Evolutionary conservation across 306 rosid species (phyloP).

Genomic region (Rubus parviflorus): DNA sequence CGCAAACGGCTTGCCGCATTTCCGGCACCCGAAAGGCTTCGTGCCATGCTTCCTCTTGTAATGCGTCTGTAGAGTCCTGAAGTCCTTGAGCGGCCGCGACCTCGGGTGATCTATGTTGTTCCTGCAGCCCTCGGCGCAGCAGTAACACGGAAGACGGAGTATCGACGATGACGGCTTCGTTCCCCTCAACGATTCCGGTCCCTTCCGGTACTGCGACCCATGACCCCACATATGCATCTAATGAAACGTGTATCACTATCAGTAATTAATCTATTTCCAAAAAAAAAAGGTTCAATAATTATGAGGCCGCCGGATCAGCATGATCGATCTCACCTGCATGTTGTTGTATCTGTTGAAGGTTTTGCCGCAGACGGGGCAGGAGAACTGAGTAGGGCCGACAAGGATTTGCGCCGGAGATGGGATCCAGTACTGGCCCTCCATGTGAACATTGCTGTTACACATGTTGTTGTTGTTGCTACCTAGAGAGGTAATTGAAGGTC

Average conservation of each 20-base stretch:
- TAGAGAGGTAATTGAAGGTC: neutral
- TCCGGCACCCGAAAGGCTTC: constrained; percentile 81
- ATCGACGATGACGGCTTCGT: constrained; percentile 73
- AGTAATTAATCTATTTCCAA: no score
- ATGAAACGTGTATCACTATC: neutral
- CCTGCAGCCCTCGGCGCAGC: constrained; percentile 92
- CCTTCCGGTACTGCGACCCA: constrained; percentile 88
- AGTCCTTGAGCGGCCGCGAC: constrained; percentile 85
- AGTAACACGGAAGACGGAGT: constrained; percentile 83
- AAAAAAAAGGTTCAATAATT: neutral
- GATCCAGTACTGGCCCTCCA: constrained; percentile 79
- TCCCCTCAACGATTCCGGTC: constrained; percentile 83
- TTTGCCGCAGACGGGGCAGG: constrained; percentile 89
- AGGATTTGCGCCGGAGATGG: constrained; percentile 93
- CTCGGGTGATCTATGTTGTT: constrained; percentile 83
- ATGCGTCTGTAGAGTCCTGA: constrained; percentile 87
- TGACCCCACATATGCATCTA: constrained; percentile 99
- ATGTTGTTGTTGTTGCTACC: constrained; percentile 21
- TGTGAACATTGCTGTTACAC: neutral
- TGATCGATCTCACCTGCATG: constrained; percentile 71
- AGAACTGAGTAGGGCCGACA: constrained; percentile 94
- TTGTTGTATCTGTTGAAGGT: constrained; percentile 95
- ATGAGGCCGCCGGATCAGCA: neutral
- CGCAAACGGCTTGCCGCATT: constrained; percentile 82
- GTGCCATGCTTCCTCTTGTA: constrained; percentile 93